Evolutionary conservation across 2,329 filamentous ascomycete genomes (phyloP).

Genomic region (Xylariales sp.): DNA sequence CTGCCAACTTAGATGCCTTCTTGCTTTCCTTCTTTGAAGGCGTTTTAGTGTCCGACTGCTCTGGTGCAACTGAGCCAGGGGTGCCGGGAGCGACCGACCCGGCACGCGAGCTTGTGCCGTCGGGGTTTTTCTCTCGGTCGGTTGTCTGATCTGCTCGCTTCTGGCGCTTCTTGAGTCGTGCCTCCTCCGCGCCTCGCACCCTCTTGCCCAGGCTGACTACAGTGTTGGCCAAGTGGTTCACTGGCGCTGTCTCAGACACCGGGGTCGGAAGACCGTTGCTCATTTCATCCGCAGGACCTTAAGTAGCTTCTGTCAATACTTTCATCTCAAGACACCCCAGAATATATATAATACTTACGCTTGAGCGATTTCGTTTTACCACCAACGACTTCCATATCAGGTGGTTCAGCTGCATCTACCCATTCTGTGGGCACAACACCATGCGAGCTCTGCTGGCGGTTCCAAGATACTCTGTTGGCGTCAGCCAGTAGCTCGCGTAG

Average conservation of each 20-base stretch:
- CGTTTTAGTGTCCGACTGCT: constrained; percentile 54
- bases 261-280: constrained; percentile 38
- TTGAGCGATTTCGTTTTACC: constrained; percentile 53
- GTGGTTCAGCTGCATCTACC: constrained; percentile 59
- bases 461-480: constrained; percentile 63
- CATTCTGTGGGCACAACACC: constrained; percentile 75
- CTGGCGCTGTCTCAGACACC: constrained; percentile 44
- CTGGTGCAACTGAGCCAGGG: constrained; percentile 58
- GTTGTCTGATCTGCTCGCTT: constrained; percentile 47
- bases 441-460: constrained; percentile 73
- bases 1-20: constrained; percentile 68
- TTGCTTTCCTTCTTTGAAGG: constrained; percentile 83
- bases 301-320: constrained; percentile 32
- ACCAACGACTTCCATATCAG: constrained; percentile 38
- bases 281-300: constrained; percentile 30
- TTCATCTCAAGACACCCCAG: too few relatives aligned
- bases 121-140: constrained; percentile 47
- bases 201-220: constrained; percentile 59
- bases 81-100: constrained; percentile 57
- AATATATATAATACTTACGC: constrained; percentile 44
- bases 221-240: constrained; percentile 42
- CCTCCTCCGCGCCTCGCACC: constrained; percentile 71
- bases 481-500: constrained; percentile 75
- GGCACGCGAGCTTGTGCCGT: constrained; percentile 40
- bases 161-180: constrained; percentile 61